A percentile compares a stretch with the other conserved stretches of the same genome.
Conservation (phyloP, 192 early-diverging fungal species). For the Backusella tuberculispora region DNA sequence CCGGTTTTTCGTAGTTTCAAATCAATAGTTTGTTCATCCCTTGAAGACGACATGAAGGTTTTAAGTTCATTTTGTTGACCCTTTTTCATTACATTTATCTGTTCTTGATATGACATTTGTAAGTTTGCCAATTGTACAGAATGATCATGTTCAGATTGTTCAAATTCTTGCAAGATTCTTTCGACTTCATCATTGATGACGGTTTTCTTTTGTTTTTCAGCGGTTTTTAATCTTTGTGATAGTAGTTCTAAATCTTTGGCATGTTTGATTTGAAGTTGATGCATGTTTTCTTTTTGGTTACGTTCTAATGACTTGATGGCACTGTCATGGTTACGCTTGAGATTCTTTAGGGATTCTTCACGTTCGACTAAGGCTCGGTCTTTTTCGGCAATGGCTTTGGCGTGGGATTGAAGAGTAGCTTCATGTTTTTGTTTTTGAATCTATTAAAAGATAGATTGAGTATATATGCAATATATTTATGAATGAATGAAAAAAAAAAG, state of each 20-base stretch:
- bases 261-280: slow-evolving; percentile 18
- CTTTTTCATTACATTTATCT: slow-evolving; percentile 31
- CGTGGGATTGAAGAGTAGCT: slow-evolving; percentile 27
- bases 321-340: slow-evolving; percentile 25
- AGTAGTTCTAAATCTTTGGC: slow-evolving; percentile 11
- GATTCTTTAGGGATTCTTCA: slow-evolving; percentile 28
- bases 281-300: slow-evolving; percentile 20
- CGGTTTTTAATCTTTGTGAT: slow-evolving; percentile 18
- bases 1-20: slow-evolving; percentile 5
- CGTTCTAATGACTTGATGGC: slow-evolving; percentile 27
- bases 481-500: too few relatives aligned
- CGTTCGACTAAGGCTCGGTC: slow-evolving; percentile 29
- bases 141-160: slow-evolving; percentile 41
- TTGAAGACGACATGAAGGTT: slow-evolving; percentile 4
- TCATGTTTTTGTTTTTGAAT: slow-evolving; percentile 43
- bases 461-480: not conserved
- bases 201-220: slow-evolving; percentile 26
- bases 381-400: slow-evolving; percentile 37
- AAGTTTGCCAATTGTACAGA: slow-evolving; percentile 29
- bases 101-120: slow-evolving; percentile 36
- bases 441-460: not conserved
- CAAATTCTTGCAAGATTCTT: slow-evolving; percentile 36
- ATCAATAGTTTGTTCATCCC: not conserved
- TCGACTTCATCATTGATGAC: slow-evolving; percentile 39
- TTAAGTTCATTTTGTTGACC: slow-evolving; percentile 33